Conservation (phyloP, 495 filamentous ascomycete species). For the Aspergillus biplanus region DNA sequence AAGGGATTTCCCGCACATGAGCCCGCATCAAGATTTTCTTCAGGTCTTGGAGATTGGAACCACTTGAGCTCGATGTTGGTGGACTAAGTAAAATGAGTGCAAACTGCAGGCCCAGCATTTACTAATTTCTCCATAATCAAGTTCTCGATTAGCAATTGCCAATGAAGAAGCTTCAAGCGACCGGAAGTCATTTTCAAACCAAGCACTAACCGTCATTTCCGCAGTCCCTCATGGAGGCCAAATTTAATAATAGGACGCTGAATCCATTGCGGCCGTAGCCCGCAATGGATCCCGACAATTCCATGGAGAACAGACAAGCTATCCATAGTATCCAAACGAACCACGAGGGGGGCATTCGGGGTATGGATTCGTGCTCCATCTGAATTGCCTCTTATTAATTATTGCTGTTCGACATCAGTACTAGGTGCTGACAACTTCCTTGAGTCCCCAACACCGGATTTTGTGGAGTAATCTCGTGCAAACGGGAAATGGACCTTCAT, state of each 20-base stretch:
- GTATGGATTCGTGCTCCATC: not conserved
- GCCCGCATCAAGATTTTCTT: slow-evolving; percentile 8
- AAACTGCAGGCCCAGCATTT: not conserved
- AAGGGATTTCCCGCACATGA: not conserved
- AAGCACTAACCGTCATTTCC: no score
- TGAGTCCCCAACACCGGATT: not conserved
- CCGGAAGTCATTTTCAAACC: no score
- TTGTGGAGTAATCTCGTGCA: not conserved
- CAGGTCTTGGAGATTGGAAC: not conserved
- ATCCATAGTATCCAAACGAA: no score
- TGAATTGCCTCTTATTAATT: no score
- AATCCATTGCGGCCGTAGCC: no score
- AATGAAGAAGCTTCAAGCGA: no score
- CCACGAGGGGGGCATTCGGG: no score
- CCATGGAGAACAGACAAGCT: no score
- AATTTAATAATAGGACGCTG: no score
- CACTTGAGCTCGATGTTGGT: not conserved
- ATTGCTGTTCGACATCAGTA: not conserved
- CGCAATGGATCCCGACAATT: no score
- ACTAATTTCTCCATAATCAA: not conserved
- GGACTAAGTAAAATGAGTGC: not conserved
- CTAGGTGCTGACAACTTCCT: not conserved
- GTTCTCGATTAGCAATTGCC: no score
- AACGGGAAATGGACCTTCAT: not conserved
- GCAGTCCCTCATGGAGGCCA: no score